These are phyloP conservation scores for Elsinoe fawcettii DNA, from an alignment of 2,329 filamentous ascomycete species.

Conservation along the genomic window DNA sequence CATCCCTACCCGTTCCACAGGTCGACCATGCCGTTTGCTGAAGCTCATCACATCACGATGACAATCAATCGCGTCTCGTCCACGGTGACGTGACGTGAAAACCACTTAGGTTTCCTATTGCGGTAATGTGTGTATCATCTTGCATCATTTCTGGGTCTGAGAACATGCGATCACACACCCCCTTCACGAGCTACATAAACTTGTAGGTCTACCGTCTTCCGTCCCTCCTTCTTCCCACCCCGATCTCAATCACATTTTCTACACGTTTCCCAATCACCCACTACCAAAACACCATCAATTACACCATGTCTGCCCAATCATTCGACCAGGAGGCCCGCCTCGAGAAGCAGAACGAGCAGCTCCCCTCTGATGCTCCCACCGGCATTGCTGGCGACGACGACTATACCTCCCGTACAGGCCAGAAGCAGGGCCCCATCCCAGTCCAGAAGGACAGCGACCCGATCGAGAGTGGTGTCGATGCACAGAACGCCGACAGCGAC, in stretches of 20 bases:
- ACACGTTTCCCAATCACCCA: not conserved
- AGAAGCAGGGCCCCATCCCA: conserved; percentile 38
- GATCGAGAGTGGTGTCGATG: conserved; percentile 40
- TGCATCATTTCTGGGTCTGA: not conserved
- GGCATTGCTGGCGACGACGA: conserved; percentile 36
- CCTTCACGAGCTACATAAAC: conserved; percentile 3
- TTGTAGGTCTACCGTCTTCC: not conserved
- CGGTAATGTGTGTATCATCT: not conserved
- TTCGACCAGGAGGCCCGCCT: conserved; percentile 23
- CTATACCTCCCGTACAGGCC: conserved; percentile 41
- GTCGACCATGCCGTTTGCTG: conserved; percentile 4
- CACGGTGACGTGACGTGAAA: conserved; percentile 9
- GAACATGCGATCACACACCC: not conserved
- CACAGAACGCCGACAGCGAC: conserved; percentile 40
- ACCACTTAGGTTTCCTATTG: conserved; percentile 11
- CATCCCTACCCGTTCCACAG: conserved; percentile 3
- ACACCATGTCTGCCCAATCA: conserved; percentile 15
- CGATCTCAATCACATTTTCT: not conserved
- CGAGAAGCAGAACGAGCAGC: conserved; percentile 25
- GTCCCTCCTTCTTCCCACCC: not conserved
- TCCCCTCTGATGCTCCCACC: conserved; percentile 25
- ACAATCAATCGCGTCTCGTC: conserved; percentile 1
- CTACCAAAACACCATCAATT: not conserved
- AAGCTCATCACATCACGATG: conserved; percentile 9
- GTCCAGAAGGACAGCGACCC: conserved; percentile 42